A percentile compares a stretch with the other conserved stretches of the same genome.
These are phyloP conservation scores for Candida germanica DNA, from an alignment of 805 yeast species.

Conservation along the genomic window DNA sequence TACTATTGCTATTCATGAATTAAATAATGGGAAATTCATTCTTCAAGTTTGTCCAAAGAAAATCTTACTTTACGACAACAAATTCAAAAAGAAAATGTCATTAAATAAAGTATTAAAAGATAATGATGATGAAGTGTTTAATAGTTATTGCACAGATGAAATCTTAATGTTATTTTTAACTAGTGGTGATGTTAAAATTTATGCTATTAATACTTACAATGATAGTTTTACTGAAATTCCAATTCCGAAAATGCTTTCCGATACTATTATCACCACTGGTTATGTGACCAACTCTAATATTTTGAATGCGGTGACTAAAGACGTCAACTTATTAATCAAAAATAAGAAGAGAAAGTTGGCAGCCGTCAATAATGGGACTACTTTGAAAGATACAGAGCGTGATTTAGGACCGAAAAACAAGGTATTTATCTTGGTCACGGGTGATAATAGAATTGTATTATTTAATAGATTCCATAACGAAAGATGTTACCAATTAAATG, in stretches of 20 bases:
- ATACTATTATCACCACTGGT: constrained; percentile 65
- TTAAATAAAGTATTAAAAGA: constrained; percentile 36
- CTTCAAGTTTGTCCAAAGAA: constrained; percentile 73
- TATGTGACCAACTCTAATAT: constrained; percentile 50
- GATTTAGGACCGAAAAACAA: constrained; percentile 29
- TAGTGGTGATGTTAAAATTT: constrained; percentile 67
- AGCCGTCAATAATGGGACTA: constrained; percentile 3
- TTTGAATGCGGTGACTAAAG: constrained; percentile 29
- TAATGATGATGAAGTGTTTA: constrained; percentile 47
- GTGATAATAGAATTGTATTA: constrained; percentile 68
- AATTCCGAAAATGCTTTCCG: constrained; percentile 39
- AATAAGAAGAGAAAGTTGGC: constrained; percentile 29
- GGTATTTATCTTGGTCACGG: constrained; percentile 65
- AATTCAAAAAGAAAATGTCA: constrained; percentile 52
- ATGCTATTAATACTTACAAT: constrained; percentile 38
- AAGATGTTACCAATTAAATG: constrained; percentile 51
- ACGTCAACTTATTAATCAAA: constrained; percentile 21
- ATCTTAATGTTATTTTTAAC: constrained; percentile 60
- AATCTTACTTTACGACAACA: constrained; percentile 56
- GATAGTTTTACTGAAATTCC: constrained; percentile 31
- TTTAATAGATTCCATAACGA: constrained; percentile 56
- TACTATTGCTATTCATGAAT: constrained; percentile 65
- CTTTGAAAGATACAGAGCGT: constrained; percentile 6
- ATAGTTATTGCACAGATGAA: constrained; percentile 61
- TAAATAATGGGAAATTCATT: constrained; percentile 54